Conservation (phyloP, 1,284 basidiomycete species). For the Cryptococcus deneoformans region DNA sequence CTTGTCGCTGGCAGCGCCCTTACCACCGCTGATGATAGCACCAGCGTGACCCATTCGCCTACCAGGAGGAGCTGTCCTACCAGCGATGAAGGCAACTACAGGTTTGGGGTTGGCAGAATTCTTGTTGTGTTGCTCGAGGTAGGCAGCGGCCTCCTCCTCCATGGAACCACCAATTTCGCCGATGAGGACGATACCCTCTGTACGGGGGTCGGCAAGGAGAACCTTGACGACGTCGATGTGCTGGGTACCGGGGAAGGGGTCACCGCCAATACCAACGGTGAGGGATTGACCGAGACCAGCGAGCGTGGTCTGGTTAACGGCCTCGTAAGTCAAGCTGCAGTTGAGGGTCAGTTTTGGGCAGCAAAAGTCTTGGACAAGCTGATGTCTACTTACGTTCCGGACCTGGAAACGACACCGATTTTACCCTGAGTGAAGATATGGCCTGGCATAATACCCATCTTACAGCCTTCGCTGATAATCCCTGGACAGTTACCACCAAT, state of each 20-base stretch:
- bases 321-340: slow-evolving; percentile 48
- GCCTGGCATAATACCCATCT: slow-evolving; percentile 99
- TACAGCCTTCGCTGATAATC: slow-evolving; percentile 95
- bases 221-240: slow-evolving; percentile 96
- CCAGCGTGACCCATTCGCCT: slow-evolving; percentile 99
- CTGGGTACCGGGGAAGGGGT: slow-evolving; percentile 86
- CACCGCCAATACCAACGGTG: slow-evolving; percentile 97
- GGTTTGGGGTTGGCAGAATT: slow-evolving; percentile 85
- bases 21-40: slow-evolving; percentile 96
- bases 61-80: slow-evolving; percentile 94
- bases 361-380: neutral
- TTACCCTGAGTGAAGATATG: slow-evolving; percentile 95
- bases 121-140: slow-evolving; percentile 90
- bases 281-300: slow-evolving; percentile 96
- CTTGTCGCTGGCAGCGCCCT: slow-evolving; percentile 95
- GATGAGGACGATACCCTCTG: slow-evolving; percentile 95
- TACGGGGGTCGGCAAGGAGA: slow-evolving; percentile 89
- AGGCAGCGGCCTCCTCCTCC: slow-evolving; percentile 99
- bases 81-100: slow-evolving; percentile 97
- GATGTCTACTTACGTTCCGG: slow-evolving; percentile 62
- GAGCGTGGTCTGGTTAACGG: slow-evolving; percentile 69
- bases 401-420: slow-evolving; percentile 96
- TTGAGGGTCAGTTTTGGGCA: neutral
- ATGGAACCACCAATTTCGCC: slow-evolving; percentile 99
- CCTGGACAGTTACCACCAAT: slow-evolving; percentile 95